Base-by-base conservation (phyloP, 1,139 yeast genomes). In the Casaregolazyma suthepensis region DNA sequence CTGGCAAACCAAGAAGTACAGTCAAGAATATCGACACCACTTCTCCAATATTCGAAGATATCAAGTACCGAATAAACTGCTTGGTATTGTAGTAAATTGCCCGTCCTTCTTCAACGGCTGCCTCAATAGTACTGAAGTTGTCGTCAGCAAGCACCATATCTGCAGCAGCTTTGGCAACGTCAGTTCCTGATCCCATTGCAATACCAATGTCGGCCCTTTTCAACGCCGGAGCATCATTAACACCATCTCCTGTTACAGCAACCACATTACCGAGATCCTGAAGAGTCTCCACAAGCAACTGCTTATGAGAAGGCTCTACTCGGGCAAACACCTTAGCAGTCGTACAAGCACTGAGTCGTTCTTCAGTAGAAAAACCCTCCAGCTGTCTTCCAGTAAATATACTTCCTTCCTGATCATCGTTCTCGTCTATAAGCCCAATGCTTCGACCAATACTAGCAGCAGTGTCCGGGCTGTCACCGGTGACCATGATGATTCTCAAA, bases 141-240 rank as follows among this genome's bases (percentile, higher is more conserved):
- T 78, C 65, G 46, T 67, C 71, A 3, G 79, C 71, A 67, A 80
- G 69, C 20, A 80, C 81, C 70, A 80, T 76, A 63, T 80, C 84
- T 9, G 82, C 76, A 1, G 84, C 83, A 55, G 79, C 75, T 58
- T 80, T 77, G 15, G 84, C 84, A 46, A 80, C 84, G 64, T 80
- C 84, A 1, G 83, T 78, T 3, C 75, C 75, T 9, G 73, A 66
- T 0, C 75, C 75, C 75, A 72, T 72, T 4, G 75, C 71, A 51
- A 71, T 60, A 50, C 75, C 75, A 53, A 71, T 70, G 57, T 71
- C 74, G 4, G 75, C 74, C 52, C 65, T 67, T 56, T 71, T 70
- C 58, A 71, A 60, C n/a, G 75, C 74, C 5, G 75, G 75, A 0
- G 75, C 74, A 61, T 71, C 75, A 56, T 71, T 71, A 23, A 71